A percentile compares a stretch with the other conserved stretches of the same genome.
Evolutionary conservation across 192 early-diverging fungal genomes (phyloP).

Genomic region (Rhizoclosmatium globosum): DNA sequence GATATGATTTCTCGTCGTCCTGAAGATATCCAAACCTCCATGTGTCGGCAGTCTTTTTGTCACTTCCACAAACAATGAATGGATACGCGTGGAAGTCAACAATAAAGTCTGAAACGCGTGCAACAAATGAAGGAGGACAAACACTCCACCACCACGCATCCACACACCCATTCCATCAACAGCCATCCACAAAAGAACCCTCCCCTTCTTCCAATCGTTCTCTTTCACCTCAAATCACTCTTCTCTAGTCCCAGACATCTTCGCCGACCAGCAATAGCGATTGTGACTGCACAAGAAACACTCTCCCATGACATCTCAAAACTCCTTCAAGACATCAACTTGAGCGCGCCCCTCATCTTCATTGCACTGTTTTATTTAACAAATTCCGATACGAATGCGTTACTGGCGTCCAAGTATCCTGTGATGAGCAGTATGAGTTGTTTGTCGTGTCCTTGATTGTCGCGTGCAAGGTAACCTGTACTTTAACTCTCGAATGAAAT

Average conservation of each 20-base stretch:
- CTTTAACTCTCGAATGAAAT: neutral
- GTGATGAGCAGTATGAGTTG: neutral
- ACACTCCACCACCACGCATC: too few species aligned
- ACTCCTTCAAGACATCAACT: neutral
- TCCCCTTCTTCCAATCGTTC: too few species aligned
- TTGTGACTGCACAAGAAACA: neutral
- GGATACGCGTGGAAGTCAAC: neutral
- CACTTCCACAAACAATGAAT: neutral
- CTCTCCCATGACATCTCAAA: neutral
- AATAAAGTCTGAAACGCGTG: neutral
- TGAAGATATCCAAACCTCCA: neutral
- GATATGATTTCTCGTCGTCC: neutral
- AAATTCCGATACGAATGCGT: neutral
- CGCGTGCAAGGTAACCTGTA: neutral
- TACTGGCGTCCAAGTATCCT: neutral
- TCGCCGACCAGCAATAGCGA: neutral
- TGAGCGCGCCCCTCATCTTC: neutral
- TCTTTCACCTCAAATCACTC: neutral
- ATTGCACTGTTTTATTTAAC: neutral
- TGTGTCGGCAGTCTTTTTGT: neutral
- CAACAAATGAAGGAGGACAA: too few species aligned
- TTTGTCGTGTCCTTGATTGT: neutral
- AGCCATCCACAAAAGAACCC: too few species aligned
- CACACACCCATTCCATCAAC: too few species aligned
- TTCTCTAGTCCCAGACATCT: neutral